Percentiles rank a stretch among this genome's conserved stretches.
These are phyloP conservation scores for Cucumis cinereus DNA, from an alignment of 306 rosid species.

Conservation along the genomic window DNA sequence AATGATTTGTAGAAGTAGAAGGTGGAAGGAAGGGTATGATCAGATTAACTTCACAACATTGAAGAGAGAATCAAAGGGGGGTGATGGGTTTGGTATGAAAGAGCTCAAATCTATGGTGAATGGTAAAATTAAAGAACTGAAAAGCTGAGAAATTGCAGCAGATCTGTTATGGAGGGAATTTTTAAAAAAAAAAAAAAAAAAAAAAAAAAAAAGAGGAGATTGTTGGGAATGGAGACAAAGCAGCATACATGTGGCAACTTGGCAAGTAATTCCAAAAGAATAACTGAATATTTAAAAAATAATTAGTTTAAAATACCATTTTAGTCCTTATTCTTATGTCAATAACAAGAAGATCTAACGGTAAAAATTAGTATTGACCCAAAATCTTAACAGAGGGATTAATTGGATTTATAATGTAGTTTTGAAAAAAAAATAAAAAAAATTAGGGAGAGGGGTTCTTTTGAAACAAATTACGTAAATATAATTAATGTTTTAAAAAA, in stretches of 20 bases:
- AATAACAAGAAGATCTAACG: no score
- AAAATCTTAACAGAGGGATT: no score
- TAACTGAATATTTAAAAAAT: neutral
- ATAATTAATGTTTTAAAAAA: no score
- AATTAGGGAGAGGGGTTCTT: no score
- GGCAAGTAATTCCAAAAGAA: constrained; percentile 1
- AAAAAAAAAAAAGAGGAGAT: neutral
- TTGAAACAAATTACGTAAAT: no score
- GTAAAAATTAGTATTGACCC: no score
- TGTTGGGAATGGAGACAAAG: constrained; percentile 3
- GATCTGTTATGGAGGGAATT: neutral
- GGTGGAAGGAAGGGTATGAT: neutral
- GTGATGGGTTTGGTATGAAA: neutral
- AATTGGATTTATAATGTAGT: no score
- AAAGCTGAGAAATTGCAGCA: neutral
- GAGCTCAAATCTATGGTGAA: neutral
- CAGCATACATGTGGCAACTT: neutral
- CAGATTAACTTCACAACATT: neutral
- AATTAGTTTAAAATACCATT: no score
- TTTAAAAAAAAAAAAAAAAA: no score
- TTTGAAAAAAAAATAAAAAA: no score
- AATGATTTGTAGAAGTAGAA: neutral
- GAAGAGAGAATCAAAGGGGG: constrained; percentile 1
- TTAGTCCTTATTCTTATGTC: neutral
- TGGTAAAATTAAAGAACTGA: neutral